Percentiles rank a stretch among this genome's conserved stretches.
Conservation (phyloP, 108 stramenopile species). For the Nitzschia putrida region DNA sequence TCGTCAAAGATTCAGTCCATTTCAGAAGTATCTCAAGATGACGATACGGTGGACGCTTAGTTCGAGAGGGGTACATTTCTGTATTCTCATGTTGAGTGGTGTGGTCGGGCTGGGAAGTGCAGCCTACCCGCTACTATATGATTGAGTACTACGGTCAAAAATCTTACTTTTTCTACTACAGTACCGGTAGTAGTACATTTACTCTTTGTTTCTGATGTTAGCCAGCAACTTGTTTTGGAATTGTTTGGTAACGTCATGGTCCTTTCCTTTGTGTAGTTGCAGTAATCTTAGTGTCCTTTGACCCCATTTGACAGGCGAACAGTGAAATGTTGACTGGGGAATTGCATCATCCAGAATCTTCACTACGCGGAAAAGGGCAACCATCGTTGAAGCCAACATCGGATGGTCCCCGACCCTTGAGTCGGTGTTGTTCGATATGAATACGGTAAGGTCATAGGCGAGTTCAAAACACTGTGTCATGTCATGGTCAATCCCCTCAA, state of each 20-base stretch:
- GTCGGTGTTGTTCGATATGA: background rate
- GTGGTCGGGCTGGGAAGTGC: too few relatives aligned
- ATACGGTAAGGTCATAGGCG: constrained; percentile 1
- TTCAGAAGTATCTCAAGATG: background rate
- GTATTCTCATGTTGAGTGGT: too few relatives aligned
- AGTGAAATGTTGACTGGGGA: too few relatives aligned
- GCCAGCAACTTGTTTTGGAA: constrained; percentile 2
- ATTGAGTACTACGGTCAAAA: too few relatives aligned
- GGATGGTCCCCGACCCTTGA: background rate
- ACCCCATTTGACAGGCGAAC: background rate
- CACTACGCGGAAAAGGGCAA: background rate
- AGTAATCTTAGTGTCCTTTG: constrained; percentile 1
- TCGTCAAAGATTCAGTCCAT: too few relatives aligned
- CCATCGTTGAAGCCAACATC: background rate
- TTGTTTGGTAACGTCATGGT: constrained; percentile 1
- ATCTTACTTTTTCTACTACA: too few relatives aligned
- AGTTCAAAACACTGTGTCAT: constrained; percentile 12
- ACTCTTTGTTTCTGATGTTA: background rate
- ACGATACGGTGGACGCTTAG: too few relatives aligned
- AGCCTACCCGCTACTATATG: too few relatives aligned
- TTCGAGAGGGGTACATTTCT: too few relatives aligned
- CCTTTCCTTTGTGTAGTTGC: constrained; percentile 2
- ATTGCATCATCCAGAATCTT: background rate
- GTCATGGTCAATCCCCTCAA: constrained; percentile 13
- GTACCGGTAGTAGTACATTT: too few relatives aligned